These are phyloP conservation scores for Asterionellopsis glacialis DNA, from an alignment of 108 stramenopile genomes.

Conservation along the genomic window DNA sequence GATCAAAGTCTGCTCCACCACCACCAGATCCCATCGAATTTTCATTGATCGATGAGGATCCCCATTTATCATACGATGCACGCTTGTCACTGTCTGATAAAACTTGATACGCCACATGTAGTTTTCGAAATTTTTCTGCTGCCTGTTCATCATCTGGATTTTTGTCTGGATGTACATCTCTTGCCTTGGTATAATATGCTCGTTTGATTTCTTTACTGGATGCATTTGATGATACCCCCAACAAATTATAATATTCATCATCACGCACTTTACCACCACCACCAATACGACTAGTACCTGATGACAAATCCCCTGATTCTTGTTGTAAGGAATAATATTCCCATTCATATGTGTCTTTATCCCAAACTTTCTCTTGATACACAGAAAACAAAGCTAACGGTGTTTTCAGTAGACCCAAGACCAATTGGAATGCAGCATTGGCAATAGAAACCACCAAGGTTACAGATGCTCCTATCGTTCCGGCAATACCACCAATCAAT, in stretches of 20 bases:
- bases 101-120: background rate
- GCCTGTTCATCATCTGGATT: background rate
- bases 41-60: too few species aligned
- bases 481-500: too few species aligned
- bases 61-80: conserved; percentile 31
- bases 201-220: conserved; percentile 60
- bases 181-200: conserved; percentile 39
- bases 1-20: conserved; percentile 53
- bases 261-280: conserved; percentile 25
- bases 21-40: too few species aligned
- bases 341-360: conserved; percentile 73
- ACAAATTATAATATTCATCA: conserved; percentile 36
- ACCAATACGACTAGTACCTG: conserved; percentile 22
- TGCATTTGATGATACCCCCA: conserved; percentile 31
- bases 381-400: too few species aligned
- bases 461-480: too few species aligned
- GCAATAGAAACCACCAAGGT: too few species aligned
- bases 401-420: too few species aligned
- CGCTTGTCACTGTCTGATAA: background rate
- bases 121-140: background rate
- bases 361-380: conserved; percentile 76
- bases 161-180: conserved; percentile 47
- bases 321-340: conserved; percentile 55
- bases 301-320: conserved; percentile 42
- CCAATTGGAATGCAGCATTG: too few species aligned